Conservation (phyloP, 164 flowering plant species). For the Kalanchoe fedtschenkoi region DNA sequence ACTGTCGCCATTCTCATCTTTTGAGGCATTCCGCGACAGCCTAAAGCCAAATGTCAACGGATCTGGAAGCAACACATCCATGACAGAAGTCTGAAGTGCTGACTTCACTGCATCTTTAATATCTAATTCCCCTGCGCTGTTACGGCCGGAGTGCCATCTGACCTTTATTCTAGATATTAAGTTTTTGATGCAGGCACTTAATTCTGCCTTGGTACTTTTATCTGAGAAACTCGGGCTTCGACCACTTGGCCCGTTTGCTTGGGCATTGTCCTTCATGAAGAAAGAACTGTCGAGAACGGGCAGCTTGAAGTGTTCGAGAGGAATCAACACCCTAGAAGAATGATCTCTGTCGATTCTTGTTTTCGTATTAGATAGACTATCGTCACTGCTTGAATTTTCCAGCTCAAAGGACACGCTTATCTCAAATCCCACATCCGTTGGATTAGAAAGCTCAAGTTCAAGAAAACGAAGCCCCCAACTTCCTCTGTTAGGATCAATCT, state of each 20-base stretch:
- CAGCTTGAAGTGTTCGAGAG: constrained; percentile 89
- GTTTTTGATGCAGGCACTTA: constrained; percentile 83
- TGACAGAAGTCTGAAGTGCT: constrained; percentile 85
- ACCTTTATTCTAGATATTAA: constrained; percentile 85
- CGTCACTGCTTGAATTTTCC: constrained; percentile 40
- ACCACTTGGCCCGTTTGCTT: constrained; percentile 25
- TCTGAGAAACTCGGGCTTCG: constrained; percentile 49
- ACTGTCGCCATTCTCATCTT: neutral
- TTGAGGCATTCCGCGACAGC: constrained; percentile 28
- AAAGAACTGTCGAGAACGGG: constrained; percentile 85
- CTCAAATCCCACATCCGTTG: constrained; percentile 90
- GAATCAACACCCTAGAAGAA: constrained; percentile 88
- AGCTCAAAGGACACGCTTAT: constrained; percentile 71
- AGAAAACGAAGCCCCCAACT: constrained; percentile 98
- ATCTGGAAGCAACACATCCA: constrained; percentile 91
- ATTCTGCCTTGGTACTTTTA: constrained; percentile 57
- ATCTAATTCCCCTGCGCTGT: constrained; percentile 85
- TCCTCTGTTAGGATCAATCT: constrained; percentile 94
- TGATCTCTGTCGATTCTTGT: constrained; percentile 91
- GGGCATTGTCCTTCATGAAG: constrained; percentile 42
- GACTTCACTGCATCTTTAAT: constrained; percentile 84
- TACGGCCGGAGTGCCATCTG: constrained; percentile 91
- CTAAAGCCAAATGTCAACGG: constrained; percentile 93
- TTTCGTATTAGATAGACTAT: constrained; percentile 41
- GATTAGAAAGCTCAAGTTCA: constrained; percentile 92